These are phyloP conservation scores for Heimioporus retisporus DNA, from an alignment of 1,284 basidiomycete species.

Conservation along the genomic window DNA sequence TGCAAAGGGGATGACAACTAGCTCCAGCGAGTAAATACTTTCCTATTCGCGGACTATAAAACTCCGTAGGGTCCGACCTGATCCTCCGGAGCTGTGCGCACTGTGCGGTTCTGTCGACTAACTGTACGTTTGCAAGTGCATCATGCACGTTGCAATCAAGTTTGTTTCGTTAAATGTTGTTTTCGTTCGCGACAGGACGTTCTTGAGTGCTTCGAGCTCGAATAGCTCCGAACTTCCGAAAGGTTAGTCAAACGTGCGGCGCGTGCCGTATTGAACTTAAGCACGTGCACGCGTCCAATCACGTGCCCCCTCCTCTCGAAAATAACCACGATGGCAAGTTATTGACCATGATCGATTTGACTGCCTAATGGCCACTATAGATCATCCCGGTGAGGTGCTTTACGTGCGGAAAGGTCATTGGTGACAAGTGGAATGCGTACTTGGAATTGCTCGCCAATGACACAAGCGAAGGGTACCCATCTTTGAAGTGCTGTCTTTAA, in stretches of 20 bases:
- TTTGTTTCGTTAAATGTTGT: too few relatives aligned
- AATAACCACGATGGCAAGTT: conserved; percentile 37
- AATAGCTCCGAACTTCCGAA: too few relatives aligned
- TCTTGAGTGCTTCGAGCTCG: conserved; percentile 58
- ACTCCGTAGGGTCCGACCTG: too few relatives aligned
- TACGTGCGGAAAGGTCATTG: conserved; percentile 94
- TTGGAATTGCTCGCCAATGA: conserved; percentile 83
- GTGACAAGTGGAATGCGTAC: conserved; percentile 94
- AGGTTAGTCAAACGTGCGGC: too few relatives aligned
- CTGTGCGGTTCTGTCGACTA: conserved; percentile 74
- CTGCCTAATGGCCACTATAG: conserved; percentile 47
- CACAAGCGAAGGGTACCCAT: conserved; percentile 84
- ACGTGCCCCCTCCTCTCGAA: conserved; percentile 20
- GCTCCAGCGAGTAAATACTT: too few relatives aligned
- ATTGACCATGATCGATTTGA: not conserved
- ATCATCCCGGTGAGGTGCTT: conserved; percentile 92
- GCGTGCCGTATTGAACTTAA: too few relatives aligned
- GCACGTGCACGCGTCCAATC: conserved; percentile 26
- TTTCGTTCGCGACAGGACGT: conserved; percentile 54
- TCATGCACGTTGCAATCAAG: conserved; percentile 47
- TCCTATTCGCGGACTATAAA: too few relatives aligned
- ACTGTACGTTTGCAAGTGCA: not conserved
- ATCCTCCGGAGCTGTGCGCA: too few relatives aligned
- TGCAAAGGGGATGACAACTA: too few relatives aligned
- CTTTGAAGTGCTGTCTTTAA: not conserved